A percentile compares a stretch with the other conserved stretches of the same genome.
Conservation (phyloP, 495 filamentous ascomycete genomes). For the Penicillium lividum region DNA sequence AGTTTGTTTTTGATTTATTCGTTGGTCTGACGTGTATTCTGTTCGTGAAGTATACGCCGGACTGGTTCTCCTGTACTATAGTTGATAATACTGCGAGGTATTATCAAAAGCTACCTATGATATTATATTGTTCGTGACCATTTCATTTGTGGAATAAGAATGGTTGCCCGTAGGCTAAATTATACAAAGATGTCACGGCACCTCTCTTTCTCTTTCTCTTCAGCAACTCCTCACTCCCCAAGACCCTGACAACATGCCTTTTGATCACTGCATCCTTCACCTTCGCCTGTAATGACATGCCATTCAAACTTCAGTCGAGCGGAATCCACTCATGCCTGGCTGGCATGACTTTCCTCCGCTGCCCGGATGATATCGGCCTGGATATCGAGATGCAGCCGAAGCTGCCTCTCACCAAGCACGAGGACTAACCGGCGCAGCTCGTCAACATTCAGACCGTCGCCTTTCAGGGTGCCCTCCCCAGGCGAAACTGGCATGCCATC, state of each 20-base stretch:
- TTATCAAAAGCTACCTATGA: slow-evolving; percentile 3
- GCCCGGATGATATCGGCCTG: not conserved
- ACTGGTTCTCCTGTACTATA: slow-evolving; percentile 23
- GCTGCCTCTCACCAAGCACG: slow-evolving; percentile 10
- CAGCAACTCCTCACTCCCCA: too few species aligned
- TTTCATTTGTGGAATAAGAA: not conserved
- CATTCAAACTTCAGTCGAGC: not conserved
- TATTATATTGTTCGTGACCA: not conserved
- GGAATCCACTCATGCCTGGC: not conserved
- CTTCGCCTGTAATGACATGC: too few species aligned
- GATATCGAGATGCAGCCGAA: slow-evolving; percentile 17
- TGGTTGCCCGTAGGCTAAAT: not conserved
- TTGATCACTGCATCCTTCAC: too few species aligned
- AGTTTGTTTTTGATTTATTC: slow-evolving; percentile 10
- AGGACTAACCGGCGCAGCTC: slow-evolving; percentile 15
- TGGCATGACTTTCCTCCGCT: not conserved
- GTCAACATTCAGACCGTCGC: slow-evolving; percentile 7
- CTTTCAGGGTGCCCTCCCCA: not conserved
- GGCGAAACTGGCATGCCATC: slow-evolving; percentile 16
- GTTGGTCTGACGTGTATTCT: not conserved
- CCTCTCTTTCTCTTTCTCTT: too few species aligned
- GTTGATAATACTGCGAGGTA: slow-evolving; percentile 10
- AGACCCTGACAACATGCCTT: too few species aligned
- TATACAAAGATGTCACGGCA: not conserved
- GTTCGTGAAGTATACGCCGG: slow-evolving; percentile 8